Evolutionary conservation across 2,329 filamentous ascomycete genomes (phyloP), one percentile per base, ranked within the genome.

Genomic region (Ceratocystis variospora): DNA sequence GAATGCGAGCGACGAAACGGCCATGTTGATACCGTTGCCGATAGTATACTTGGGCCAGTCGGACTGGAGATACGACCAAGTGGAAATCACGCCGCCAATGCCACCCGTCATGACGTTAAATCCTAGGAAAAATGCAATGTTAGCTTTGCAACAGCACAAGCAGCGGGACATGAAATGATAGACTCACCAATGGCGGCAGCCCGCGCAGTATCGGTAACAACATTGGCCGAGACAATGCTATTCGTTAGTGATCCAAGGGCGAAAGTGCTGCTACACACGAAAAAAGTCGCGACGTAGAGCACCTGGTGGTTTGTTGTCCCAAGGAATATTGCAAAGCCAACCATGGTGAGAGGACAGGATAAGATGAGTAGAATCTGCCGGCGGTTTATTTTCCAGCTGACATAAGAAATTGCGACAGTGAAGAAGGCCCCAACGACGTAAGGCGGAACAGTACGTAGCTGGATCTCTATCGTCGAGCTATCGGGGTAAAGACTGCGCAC

Each of bases 1-100:
- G 12, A 88, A 72, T 1, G 83, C 83, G 1, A 76, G 75, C n/a
- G 77, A 78, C n/a, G 79, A 78, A 0, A 83, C 84, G 0, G 82
- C 87, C 55, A 89, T 71, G 72, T 90, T 90, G 19, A 89, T 72
- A 0, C 86, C 86, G 71, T 89, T 90, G 0, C 87, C 87, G 55
- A 88, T 88, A 31, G 76, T 82, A 70, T 83, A 90, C 68, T 87
- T 75, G 0, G 87, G 87, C 0, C 70, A 81, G 70, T 90, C 87
- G 64, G 75, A 81, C 0, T 81, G 80, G 55, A 88, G 70, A 74
- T 86, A 88, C 0, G 77, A 79, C 85, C 85, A 88, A 0, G 84
- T 87, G 0, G 81, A 79, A 66, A 86, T 80, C 33, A 85, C 69
- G 0, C 83, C 83, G 1, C 84, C 84, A n/a, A 86, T 72, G 68